Evolutionary conservation across 78 protist genomes (phyloP), one percentile per base, ranked within the genome.

Genomic region (Ministeria vibrans): DNA sequence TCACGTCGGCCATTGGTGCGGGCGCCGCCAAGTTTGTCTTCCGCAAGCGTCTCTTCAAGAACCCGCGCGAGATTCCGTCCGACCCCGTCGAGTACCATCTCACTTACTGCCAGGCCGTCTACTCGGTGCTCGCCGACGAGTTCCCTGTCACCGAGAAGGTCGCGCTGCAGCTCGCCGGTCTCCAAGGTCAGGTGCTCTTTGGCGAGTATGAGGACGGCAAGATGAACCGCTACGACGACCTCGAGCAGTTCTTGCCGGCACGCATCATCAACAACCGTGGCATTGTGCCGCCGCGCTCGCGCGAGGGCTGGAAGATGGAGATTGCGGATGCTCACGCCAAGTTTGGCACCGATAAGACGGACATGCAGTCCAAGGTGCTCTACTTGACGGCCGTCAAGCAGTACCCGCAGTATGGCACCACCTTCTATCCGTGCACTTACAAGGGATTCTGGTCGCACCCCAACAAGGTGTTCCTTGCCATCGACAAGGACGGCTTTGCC

Each of bases 401-500:
- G 36, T 46, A 27, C 62, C 77, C 55, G 9, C 9, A 46, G 63
- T 72, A 45, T 62, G 77, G 77, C 28, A 2, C 27, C 28, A 72
- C 63, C 36, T 43, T 45, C 62, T 72, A 22, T 42, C 32, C 0
- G 20, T 55, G 28, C 51, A 4, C 25, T 39, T 72, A 45, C 77
- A 41, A 43, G 30, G 77, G 77, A 0, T 72, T 72, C 62, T 72
- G 77, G 77, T 44, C 77, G 62, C 42, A 72, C 62, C 63, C 77
- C 45, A 30, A 7, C 30, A 23, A 32, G 39, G 3, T 72, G 4
- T 6, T 43, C 43, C 20, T 46, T n/a, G 1, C 62, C 39, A 18
- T 72, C 38, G 38, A 30, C 42, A 43, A 5, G 42, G 77, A 72
- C 4, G 77, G 77, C 43, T 32, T 72, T 62, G 32, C 25, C 44